These are phyloP conservation scores for Cydonia oblonga DNA, from an alignment of 331 rosid genomes.

Conservation along the genomic window DNA sequence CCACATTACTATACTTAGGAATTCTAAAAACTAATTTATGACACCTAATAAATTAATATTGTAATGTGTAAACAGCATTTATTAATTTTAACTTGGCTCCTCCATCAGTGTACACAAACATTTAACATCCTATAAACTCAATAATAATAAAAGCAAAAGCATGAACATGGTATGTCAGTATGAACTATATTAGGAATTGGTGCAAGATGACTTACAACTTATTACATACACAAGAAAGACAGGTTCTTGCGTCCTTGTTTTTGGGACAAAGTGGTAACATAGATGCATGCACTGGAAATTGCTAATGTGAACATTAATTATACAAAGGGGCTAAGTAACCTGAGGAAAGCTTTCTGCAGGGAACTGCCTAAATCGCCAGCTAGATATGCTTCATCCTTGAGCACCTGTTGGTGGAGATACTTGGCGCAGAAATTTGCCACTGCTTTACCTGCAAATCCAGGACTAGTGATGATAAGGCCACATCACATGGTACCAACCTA, in stretches of 20 bases:
- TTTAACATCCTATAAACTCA: background rate
- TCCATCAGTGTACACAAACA: no score
- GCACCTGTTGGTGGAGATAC: constrained; percentile 77
- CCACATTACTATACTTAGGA: no score
- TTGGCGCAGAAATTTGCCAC: constrained; percentile 93
- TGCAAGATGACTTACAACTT: background rate
- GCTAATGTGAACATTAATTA: constrained; percentile 6
- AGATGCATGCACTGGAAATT: constrained; percentile 13
- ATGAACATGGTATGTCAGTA: background rate
- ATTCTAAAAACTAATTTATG: no score
- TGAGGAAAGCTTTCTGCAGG: constrained; percentile 62
- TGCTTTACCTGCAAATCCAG: constrained; percentile 62
- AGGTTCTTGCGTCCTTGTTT: no score
- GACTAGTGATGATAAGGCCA: constrained; percentile 9
- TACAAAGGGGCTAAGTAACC: constrained; percentile 34
- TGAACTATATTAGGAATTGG: no score
- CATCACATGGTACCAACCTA: background rate
- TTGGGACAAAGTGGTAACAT: no score
- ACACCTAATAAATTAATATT: no score
- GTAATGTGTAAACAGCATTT: no score
- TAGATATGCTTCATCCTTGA: constrained; percentile 53
- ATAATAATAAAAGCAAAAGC: background rate
- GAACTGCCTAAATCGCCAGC: constrained; percentile 78
- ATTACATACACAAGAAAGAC: no score
- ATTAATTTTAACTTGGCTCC: no score